Evolutionary conservation across 495 filamentous ascomycete species (phyloP).

Genomic region (Podospora pseudoanserina): DNA sequence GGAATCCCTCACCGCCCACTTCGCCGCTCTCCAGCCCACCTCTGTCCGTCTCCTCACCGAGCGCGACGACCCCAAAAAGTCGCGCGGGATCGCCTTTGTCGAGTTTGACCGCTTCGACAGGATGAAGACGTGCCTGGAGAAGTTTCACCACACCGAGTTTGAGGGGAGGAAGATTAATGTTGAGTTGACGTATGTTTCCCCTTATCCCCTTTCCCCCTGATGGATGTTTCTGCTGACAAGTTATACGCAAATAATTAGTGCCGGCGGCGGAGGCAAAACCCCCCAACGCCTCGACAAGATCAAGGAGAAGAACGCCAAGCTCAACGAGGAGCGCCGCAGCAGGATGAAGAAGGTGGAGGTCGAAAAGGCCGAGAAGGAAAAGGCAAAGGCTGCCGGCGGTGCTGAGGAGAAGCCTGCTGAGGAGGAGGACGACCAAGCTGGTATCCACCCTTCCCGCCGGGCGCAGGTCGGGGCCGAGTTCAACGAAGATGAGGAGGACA

Average conservation of each 20-base stretch:
- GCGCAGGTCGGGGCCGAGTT: conserved; percentile 6
- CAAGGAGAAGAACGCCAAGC: conserved; percentile 72
- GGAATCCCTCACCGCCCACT: conserved; percentile 66
- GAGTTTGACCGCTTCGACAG: conserved; percentile 86
- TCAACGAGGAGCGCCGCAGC: conserved; percentile 71
- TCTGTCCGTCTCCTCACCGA: conserved; percentile 73
- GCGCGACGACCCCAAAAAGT: conserved; percentile 62
- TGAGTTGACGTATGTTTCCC: conserved; percentile 70
- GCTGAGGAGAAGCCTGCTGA: conserved; percentile 6
- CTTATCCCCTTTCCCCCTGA: conserved; percentile 1
- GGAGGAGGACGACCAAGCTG: conserved; percentile 20
- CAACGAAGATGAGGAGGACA: conserved; percentile 10
- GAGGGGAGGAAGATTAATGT: conserved; percentile 78
- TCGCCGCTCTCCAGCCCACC: conserved; percentile 67
- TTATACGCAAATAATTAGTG: conserved; percentile 37
- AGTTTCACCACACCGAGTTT: conserved; percentile 84
- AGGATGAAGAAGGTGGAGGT: conserved; percentile 47
- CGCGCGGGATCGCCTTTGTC: conserved; percentile 86
- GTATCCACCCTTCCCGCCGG: conserved; percentile 33
- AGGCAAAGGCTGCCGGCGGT: not conserved
- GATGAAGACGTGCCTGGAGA: conserved; percentile 89
- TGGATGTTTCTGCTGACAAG: not conserved
- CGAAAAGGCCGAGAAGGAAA: conserved; percentile 39
- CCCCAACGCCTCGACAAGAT: conserved; percentile 69
- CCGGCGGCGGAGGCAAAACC: conserved; percentile 80